Percentiles rank a stretch among this genome's conserved stretches.
phyloP scores from a whole-genome alignment of 140 eudicot genomes.

The Eryngium alpinum region DNA sequence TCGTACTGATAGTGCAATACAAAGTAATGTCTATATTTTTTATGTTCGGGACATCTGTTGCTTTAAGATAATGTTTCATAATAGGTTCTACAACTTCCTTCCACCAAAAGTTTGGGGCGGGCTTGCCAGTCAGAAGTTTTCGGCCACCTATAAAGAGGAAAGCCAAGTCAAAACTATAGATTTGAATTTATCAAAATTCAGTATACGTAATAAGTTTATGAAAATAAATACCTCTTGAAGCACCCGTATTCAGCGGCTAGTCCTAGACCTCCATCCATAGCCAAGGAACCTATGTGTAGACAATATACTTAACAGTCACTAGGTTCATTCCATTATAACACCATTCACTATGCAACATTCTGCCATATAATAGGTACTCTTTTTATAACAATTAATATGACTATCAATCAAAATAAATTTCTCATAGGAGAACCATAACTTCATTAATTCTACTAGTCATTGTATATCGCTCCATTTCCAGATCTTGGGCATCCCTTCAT shows the following conservation, averaged over 20 bases:
- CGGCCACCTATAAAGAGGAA: conserved; percentile 46
- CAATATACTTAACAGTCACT: conserved; percentile 75
- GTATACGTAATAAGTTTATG: not conserved
- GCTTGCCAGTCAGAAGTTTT: conserved; percentile 56
- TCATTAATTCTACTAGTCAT: conserved; percentile 54
- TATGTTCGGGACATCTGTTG: conserved; percentile 73
- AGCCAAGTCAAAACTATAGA: not conserved
- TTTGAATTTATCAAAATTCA: no score
- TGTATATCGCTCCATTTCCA: conserved; percentile 56
- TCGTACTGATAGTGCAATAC: conserved; percentile 91
- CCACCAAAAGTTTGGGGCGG: conserved; percentile 54
- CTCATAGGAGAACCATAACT: conserved; percentile 43
- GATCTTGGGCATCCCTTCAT: conserved; percentile 89
- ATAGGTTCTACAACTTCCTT: conserved; percentile 72
- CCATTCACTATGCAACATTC: conserved; percentile 88
- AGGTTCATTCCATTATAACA: conserved; percentile 81
- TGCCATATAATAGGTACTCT: conserved; percentile 82
- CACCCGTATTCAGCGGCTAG: conserved; percentile 88
- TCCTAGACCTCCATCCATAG: conserved; percentile 57
- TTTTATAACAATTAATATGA: conserved; percentile 68
- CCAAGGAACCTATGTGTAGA: conserved; percentile 65
- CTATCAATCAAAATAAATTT: conserved; percentile 72
- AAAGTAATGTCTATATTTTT: conserved; percentile 70
- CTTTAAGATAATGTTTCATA: conserved; percentile 61
- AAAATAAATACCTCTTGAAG: conserved; percentile 46